Evolutionary conservation across 192 early-diverging fungal species (phyloP), one percentile per base, ranked within the genome.

Genomic region (Rhizophagus sp.): DNA sequence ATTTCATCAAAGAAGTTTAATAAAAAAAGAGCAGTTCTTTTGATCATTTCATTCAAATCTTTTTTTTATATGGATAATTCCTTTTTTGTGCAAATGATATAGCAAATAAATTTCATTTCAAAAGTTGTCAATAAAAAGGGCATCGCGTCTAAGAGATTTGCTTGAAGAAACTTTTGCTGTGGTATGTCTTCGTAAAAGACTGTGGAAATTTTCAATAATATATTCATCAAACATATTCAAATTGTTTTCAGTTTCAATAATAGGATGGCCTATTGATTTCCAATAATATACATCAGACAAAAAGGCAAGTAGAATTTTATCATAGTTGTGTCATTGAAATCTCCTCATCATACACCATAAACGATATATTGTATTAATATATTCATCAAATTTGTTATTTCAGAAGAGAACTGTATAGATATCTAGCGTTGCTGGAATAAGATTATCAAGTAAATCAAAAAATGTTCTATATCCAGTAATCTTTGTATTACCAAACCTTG

Each of bases 261-360:
- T 44, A 77, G 62, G 41, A 77, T 77, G 12, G 30, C 41, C 66
- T 4, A 24, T 77, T 7, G 44, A 24, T 65, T 77, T 66, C 39
- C 62, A 77, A 77, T 65, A 77, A 63, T 24, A 77, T 2, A 47
- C 7, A 49, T 77, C 62, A 24, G 75, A 66, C 3, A 66, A 27
- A 49, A 77, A 65, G 11, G 12, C 8, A 22, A 65, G 44, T 0
- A 34, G 27, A 30, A 30, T 30, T 30, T 30, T 30, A 30, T 30
- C 27, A 30, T 30, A 30, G 27, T 30, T 30, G 27, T 30, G 27
- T 30, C 57, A 25, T 25, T 49, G 9, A 5, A 33, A 77, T 25
- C n/a, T 7, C 15, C 27, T 12, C 10, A 27, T 9, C 1, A 77
- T 65, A 11, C 22, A 27, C n/a, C 63, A 77, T 2, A 66, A 65